Evolutionary conservation across 768 basidiomycete species (phyloP).

Genomic region (Russula griseocarnosa): DNA sequence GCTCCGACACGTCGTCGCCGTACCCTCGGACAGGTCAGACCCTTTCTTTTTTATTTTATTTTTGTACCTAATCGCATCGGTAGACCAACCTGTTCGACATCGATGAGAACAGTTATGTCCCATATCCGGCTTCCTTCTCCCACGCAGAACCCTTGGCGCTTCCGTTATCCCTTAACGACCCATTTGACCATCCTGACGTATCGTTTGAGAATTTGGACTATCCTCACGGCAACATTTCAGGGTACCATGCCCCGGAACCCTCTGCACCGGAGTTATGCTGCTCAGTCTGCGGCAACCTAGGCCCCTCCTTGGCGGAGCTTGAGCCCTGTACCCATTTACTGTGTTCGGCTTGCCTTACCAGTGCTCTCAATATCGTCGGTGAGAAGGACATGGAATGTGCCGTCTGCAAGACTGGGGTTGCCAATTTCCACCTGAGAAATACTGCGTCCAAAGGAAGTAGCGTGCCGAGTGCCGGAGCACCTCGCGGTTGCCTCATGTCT

Average conservation of each 20-base stretch:
- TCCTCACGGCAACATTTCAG: slow-evolving; percentile 30
- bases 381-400: slow-evolving; percentile 87
- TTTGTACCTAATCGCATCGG: slow-evolving; percentile 33
- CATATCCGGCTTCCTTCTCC: slow-evolving; percentile 40
- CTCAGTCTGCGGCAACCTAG: slow-evolving; percentile 56
- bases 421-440: slow-evolving; percentile 47
- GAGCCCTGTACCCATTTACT: slow-evolving; percentile 72
- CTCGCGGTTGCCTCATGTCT: slow-evolving; percentile 27
- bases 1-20: slow-evolving; percentile 46
- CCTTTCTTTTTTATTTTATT: slow-evolving; percentile 1
- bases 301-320: slow-evolving; percentile 56
- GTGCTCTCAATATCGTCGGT: slow-evolving; percentile 83
- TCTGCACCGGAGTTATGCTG: slow-evolving; percentile 40
- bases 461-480: slow-evolving; percentile 22
- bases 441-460: slow-evolving; percentile 32
- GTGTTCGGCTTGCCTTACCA: slow-evolving; percentile 78
- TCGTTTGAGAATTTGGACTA: slow-evolving; percentile 32
- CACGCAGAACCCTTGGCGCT: slow-evolving; percentile 34
- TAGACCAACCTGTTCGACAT: slow-evolving; percentile 62
- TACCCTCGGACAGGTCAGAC: slow-evolving; percentile 41
- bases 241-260: slow-evolving; percentile 30
- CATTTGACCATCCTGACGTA: slow-evolving; percentile 38
- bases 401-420: slow-evolving; percentile 67
- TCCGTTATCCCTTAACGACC: slow-evolving; percentile 41
- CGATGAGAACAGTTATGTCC: slow-evolving; percentile 64